Percentiles rank a stretch among this genome's conserved stretches.
Evolutionary conservation across 305 asterid genomes (phyloP).

Genomic region (Fraxinus floribunda): DNA sequence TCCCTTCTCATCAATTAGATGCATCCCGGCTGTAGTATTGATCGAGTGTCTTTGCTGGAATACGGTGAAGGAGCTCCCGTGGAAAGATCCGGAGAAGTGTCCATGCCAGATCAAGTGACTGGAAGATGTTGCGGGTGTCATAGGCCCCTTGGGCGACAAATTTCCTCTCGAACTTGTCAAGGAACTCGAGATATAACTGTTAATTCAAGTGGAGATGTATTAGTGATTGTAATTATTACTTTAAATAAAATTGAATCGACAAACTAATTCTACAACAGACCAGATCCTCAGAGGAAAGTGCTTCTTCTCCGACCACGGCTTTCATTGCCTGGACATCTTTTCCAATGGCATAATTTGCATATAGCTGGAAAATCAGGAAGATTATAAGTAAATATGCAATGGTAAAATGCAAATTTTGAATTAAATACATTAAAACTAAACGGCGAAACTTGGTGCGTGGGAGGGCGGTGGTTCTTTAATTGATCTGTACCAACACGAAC

Average conservation of each 20-base stretch:
- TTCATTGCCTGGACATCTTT: slow-evolving; percentile 99
- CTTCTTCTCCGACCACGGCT: slow-evolving; percentile 99
- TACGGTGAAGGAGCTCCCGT: slow-evolving; percentile 96
- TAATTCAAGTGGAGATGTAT: slow-evolving; percentile 4
- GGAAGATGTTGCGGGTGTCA: slow-evolving; percentile 97
- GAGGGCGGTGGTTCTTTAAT: background rate
- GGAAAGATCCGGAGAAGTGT: slow-evolving; percentile 96
- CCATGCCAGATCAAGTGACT: slow-evolving; percentile 97
- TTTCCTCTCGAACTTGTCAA: slow-evolving; percentile 97
- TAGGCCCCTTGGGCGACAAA: slow-evolving; percentile 95
- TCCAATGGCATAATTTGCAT: slow-evolving; percentile 97
- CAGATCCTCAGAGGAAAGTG: slow-evolving; percentile 97
- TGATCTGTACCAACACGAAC: background rate
- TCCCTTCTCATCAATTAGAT: slow-evolving; percentile 43
- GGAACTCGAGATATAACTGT: slow-evolving; percentile 94
- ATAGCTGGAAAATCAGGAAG: slow-evolving; percentile 47
- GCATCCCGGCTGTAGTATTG: slow-evolving; percentile 86
- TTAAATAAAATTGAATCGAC: background rate
- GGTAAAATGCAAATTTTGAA: background rate
- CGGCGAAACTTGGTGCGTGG: background rate
- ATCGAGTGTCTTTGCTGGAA: slow-evolving; percentile 96
- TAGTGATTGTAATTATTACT: slow-evolving; percentile 17
- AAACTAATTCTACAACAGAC: slow-evolving; percentile 34
- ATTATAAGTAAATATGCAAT: background rate
- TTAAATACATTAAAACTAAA: background rate